These are phyloP conservation scores for Starmera amethionina DNA, from an alignment of 805 yeast genomes.

Conservation along the genomic window DNA sequence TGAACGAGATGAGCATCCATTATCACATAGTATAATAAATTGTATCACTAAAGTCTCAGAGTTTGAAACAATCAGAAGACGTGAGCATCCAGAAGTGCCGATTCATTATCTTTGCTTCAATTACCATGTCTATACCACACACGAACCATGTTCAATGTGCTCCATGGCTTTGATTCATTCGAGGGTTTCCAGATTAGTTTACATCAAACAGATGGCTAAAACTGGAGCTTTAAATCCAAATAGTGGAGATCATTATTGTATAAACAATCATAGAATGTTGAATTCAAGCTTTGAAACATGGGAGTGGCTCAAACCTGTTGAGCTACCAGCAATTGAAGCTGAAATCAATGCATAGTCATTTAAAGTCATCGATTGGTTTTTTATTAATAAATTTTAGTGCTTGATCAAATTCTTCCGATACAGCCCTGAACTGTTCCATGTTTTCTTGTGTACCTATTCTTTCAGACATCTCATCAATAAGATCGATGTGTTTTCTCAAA, in stretches of 20 bases:
- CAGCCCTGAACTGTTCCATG: slow-evolving; percentile 5
- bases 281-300: slow-evolving; percentile 87
- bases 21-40: slow-evolving; percentile 67
- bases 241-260: slow-evolving; percentile 59
- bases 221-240: slow-evolving; percentile 48
- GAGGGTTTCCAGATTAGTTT: slow-evolving; percentile 61
- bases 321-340: slow-evolving; percentile 14
- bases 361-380: slow-evolving; percentile 1
- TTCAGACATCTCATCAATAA: no score
- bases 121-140: slow-evolving; percentile 75
- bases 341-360: slow-evolving; percentile 16
- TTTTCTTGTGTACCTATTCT: no score
- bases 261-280: slow-evolving; percentile 65
- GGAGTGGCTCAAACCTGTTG: slow-evolving; percentile 42
- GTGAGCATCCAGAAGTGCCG: slow-evolving; percentile 2
- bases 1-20: slow-evolving; percentile 36
- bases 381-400: slow-evolving; percentile 9
- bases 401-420: slow-evolving; percentile 8
- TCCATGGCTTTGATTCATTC: slow-evolving; percentile 94
- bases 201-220: slow-evolving; percentile 33
- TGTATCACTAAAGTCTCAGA: slow-evolving; percentile 60
- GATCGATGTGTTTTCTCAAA: no score
- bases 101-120: slow-evolving; percentile 60
- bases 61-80: slow-evolving; percentile 34
- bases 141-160: slow-evolving; percentile 97